Evolutionary conservation across 169 alveolate genomes (phyloP).

Genomic region (Theileria equi): DNA sequence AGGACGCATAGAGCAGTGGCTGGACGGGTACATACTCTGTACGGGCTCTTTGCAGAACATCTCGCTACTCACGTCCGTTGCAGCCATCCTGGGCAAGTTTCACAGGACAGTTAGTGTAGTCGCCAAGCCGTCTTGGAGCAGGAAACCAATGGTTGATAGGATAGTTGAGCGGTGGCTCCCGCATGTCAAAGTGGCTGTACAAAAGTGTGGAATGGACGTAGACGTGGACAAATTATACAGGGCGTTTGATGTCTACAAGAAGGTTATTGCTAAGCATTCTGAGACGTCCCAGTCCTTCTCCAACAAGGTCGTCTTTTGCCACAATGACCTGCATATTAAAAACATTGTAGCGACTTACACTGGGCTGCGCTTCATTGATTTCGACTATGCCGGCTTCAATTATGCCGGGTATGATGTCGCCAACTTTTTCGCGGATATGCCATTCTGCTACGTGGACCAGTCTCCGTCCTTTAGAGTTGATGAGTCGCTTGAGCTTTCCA

Average conservation of each 20-base stretch:
- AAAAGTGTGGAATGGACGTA: neutral
- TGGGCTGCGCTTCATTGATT: conserved; percentile 73
- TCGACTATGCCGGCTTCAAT: conserved; percentile 74
- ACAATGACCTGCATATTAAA: conserved; percentile 76
- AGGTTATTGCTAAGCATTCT: conserved; percentile 20
- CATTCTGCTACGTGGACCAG: conserved; percentile 65
- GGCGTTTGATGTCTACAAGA: neutral
- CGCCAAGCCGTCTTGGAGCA: conserved; percentile 58
- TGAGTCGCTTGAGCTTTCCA: conserved; percentile 62
- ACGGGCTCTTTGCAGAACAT: conserved; percentile 59
- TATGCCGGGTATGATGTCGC: conserved; percentile 75
- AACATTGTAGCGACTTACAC: conserved; percentile 64
- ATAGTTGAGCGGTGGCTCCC: conserved; percentile 49
- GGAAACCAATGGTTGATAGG: conserved; percentile 50
- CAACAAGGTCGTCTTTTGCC: conserved; percentile 70
- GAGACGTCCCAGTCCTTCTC: conserved; percentile 56
- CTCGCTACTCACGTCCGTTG: conserved; percentile 64
- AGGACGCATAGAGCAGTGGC: conserved; percentile 78
- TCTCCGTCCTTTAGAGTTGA: conserved; percentile 67
- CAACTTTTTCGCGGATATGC: conserved; percentile 68
- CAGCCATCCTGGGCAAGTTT: conserved; percentile 41
- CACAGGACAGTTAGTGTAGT: conserved; percentile 2
- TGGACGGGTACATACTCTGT: conserved; percentile 72
- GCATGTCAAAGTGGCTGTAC: neutral
- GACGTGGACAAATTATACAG: neutral